Evolutionary conservation across 2,329 filamentous ascomycete genomes (phyloP).

Genomic region (Colletotrichum falcatum): DNA sequence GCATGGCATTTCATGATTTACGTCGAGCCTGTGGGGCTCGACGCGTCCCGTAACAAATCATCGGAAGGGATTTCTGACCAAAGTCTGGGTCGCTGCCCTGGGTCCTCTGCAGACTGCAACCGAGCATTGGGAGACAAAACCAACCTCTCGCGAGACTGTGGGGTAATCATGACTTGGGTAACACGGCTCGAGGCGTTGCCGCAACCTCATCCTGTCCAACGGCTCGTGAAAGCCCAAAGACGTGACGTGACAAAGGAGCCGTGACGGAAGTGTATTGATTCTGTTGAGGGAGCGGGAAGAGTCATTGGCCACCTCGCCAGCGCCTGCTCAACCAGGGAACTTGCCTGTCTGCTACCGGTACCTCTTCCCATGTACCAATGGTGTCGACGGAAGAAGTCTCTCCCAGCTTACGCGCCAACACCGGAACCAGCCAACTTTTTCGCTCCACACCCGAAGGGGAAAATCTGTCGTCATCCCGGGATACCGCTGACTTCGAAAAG

Average conservation of each 20-base stretch:
- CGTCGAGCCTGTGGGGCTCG: constrained; percentile 20
- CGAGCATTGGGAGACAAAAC: constrained; percentile 4
- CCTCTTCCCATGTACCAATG: constrained; percentile 3
- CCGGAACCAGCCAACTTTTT: constrained; percentile 28
- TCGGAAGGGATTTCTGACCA: constrained; percentile 10
- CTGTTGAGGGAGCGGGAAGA: constrained; percentile 14
- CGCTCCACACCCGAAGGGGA: constrained; percentile 39
- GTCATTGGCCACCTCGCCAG: constrained; percentile 22
- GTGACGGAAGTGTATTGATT: constrained; percentile 19
- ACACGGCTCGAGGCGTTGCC: not conserved
- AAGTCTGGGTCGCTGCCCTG: constrained; percentile 7
- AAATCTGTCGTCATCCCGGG: constrained; percentile 40
- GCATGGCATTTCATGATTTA: not conserved
- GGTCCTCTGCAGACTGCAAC: constrained; percentile 26
- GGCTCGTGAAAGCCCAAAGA: constrained; percentile 8
- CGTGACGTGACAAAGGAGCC: constrained; percentile 33
- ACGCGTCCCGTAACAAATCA: constrained; percentile 10
- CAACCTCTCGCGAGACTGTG: constrained; percentile 20
- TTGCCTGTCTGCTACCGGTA: constrained; percentile 26
- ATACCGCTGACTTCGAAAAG: constrained; percentile 37
- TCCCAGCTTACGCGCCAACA: constrained; percentile 24
- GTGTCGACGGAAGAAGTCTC: constrained; percentile 11
- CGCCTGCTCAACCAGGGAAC: constrained; percentile 28
- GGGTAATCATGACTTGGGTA: constrained; percentile 23
- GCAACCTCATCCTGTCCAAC: constrained; percentile 5